Evolutionary conservation across 108 stramenopile species (phyloP).

Genomic region (Conticribra guillardii): DNA sequence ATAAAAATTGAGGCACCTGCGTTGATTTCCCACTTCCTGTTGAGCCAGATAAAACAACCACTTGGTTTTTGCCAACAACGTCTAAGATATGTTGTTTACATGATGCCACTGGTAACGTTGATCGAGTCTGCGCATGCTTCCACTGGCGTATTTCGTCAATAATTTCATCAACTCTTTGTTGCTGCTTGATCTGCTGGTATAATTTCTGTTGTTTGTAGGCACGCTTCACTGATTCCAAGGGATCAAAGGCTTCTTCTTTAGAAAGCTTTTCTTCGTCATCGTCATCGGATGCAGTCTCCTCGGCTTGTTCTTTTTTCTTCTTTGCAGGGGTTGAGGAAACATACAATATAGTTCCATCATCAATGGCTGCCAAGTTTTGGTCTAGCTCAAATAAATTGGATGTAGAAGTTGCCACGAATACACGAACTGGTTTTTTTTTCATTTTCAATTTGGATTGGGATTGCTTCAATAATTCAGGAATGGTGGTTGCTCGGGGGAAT

Average conservation of each 20-base stretch:
- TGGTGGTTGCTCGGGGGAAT: slow-evolving; percentile 33
- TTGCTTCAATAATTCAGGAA: slow-evolving; percentile 40
- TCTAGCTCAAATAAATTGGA: slow-evolving; percentile 36
- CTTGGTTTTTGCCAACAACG: slow-evolving; percentile 36
- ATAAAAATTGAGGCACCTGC: slow-evolving; percentile 87
- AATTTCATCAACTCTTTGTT: slow-evolving; percentile 19
- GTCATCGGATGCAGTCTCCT: slow-evolving; percentile 8
- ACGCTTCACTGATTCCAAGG: slow-evolving; percentile 57
- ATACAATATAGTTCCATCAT: slow-evolving; percentile 56
- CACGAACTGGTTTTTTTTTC: slow-evolving; percentile 55
- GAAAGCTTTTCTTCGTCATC: slow-evolving; percentile 22
- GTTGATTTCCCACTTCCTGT: slow-evolving; percentile 87
- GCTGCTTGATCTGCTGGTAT: slow-evolving; percentile 7
- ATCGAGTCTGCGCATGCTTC: slow-evolving; percentile 16
- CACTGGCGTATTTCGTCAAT: slow-evolving; percentile 7
- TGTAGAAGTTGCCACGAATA: slow-evolving; percentile 33
- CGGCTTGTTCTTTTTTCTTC: too few species aligned
- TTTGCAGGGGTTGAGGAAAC: slow-evolving; percentile 32
- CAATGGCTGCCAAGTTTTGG: slow-evolving; percentile 48
- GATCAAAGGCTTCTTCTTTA: slow-evolving; percentile 34
- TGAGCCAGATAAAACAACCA: slow-evolving; percentile 72
- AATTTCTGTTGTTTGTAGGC: slow-evolving; percentile 38
- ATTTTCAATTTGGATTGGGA: slow-evolving; percentile 56
- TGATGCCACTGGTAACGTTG: slow-evolving; percentile 59
- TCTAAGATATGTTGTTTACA: slow-evolving; percentile 49